Percentiles rank a stretch among this genome's conserved stretches.
These are phyloP conservation scores for Casuarina cunninghamiana DNA, from an alignment of 306 rosid species.

Conservation along the genomic window DNA sequence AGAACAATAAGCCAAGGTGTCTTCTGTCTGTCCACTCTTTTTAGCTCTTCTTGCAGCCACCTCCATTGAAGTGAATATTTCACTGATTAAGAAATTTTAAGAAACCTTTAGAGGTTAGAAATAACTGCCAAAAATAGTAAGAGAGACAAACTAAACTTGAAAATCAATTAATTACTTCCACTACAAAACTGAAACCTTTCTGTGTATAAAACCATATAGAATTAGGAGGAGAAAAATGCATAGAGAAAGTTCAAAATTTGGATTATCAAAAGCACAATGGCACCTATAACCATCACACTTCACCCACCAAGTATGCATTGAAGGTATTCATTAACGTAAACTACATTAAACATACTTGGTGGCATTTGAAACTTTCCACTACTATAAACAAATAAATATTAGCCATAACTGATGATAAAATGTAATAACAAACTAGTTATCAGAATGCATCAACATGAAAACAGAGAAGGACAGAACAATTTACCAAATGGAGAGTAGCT, in stretches of 20 bases:
- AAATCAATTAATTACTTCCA: not conserved
- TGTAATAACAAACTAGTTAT: not conserved
- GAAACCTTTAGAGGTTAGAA: not conserved
- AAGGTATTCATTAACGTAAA: not conserved
- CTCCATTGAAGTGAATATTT: conserved; percentile 81
- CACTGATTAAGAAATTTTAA: conserved; percentile 42
- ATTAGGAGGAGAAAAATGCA: not conserved
- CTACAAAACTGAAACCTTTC: not conserved
- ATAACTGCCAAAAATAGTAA: not conserved
- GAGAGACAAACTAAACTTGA: not conserved
- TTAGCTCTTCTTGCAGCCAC: conserved; percentile 73
- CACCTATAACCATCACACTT: conserved; percentile 4
- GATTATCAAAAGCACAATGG: conserved; percentile 10
- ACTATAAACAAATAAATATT: not conserved
- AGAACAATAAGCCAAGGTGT: conserved; percentile 98
- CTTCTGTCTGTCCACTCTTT: conserved; percentile 73
- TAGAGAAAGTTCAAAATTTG: conserved; percentile 2
- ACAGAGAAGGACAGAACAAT: conserved; percentile 23
- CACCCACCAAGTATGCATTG: not conserved
- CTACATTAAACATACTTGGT: not conserved
- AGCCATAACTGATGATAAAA: not conserved
- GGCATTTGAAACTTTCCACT: not conserved
- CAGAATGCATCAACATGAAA: conserved; percentile 15
- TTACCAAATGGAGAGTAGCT: conserved; percentile 94
- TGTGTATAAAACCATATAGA: not conserved